Conservation (phyloP, 2,329 filamentous ascomycete species). For the Ceratocystis cubensis region DNA sequence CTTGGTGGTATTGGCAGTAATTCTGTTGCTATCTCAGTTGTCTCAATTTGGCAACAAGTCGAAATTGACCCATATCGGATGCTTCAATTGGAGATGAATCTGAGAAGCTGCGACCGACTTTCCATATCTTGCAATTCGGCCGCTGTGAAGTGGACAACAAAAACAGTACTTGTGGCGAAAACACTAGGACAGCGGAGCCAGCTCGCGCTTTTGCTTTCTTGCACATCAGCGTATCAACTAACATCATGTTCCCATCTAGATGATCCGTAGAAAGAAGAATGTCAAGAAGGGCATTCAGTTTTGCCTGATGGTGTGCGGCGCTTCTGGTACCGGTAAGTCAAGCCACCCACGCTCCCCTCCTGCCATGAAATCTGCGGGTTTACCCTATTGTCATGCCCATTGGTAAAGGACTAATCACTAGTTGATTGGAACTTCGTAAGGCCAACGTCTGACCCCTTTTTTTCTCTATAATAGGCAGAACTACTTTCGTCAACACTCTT, state of each 20-base stretch:
- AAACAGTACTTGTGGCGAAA: background rate
- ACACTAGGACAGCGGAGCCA: conserved; percentile 7
- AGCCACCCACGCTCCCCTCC: conserved; percentile 19
- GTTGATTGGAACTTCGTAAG: background rate
- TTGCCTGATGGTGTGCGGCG: conserved; percentile 99
- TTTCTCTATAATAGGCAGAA: conserved; percentile 54
- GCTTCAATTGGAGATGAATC: background rate
- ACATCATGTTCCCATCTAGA: conserved; percentile 40
- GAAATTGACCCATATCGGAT: background rate
- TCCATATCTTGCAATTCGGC: background rate
- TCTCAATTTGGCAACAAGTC: background rate
- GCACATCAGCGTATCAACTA: conserved; percentile 14
- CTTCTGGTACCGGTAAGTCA: conserved; percentile 83
- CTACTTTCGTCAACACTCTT: conserved; percentile 98
- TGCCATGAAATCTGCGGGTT: conserved; percentile 2
- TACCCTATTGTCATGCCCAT: background rate
- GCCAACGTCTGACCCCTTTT: conserved; percentile 14
- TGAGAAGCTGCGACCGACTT: no score
- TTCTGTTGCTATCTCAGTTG: background rate
- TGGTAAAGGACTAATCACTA: no score
- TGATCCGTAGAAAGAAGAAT: conserved; percentile 99
- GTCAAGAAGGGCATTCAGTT: conserved; percentile 99
- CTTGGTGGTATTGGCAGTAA: background rate
- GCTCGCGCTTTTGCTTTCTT: conserved; percentile 16
- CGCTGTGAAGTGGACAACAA: background rate